Conservation (phyloP, 441 rosid genomes). For the Omphalea diandra region DNA sequence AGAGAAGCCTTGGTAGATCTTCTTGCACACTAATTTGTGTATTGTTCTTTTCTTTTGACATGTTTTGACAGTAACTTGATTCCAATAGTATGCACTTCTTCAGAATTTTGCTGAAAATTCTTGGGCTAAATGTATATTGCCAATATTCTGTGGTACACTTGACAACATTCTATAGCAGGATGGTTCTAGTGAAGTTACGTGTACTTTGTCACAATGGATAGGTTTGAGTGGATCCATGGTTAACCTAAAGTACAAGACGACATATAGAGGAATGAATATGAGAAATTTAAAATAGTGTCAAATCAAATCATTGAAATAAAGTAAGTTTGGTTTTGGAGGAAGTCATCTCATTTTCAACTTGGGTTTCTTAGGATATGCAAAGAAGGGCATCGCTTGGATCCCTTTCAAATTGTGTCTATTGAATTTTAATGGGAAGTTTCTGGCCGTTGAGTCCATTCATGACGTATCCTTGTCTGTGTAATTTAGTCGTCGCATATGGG, state of each 20-base stretch:
- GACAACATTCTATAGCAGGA: neutral
- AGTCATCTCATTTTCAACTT: constrained; percentile 11
- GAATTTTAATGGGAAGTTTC: neutral
- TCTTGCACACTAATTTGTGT: neutral
- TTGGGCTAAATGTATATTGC: neutral
- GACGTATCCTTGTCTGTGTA: neutral
- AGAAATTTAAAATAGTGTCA: neutral
- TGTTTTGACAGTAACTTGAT: neutral
- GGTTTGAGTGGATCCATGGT: neutral
- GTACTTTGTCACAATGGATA: neutral
- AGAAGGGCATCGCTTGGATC: neutral
- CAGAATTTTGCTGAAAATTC: neutral
- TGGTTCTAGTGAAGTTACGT: neutral
- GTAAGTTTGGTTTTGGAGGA: neutral
- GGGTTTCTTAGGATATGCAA: neutral
- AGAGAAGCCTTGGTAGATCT: neutral
- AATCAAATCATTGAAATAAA: constrained; percentile 13
- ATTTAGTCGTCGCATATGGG: neutral
- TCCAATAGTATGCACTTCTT: too few relatives aligned
- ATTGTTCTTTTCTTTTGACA: neutral
- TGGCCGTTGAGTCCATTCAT: neutral
- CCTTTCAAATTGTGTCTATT: neutral
- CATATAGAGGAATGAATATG: constrained; percentile 15
- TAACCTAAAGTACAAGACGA: neutral
- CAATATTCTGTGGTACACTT: neutral